A percentile compares a stretch with the other conserved stretches of the same genome.
Evolutionary conservation across 2,329 filamentous ascomycete genomes (phyloP).

Genomic region (Trichoderma afroharzianum): DNA sequence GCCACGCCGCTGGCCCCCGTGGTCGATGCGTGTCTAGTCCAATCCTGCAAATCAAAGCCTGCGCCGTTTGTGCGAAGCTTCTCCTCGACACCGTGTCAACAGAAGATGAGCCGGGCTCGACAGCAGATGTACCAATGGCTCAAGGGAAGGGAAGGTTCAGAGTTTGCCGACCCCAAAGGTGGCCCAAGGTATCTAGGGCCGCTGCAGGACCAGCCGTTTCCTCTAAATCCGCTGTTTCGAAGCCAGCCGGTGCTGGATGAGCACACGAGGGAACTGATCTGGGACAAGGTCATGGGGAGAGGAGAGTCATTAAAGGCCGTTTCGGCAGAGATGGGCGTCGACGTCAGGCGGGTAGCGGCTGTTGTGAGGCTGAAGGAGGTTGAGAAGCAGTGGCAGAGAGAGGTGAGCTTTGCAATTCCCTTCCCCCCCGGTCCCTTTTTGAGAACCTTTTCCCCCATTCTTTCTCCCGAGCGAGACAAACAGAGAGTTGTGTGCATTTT

Average conservation of each 20-base stretch:
- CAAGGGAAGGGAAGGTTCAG: constrained; percentile 25
- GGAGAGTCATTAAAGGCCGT: constrained; percentile 71
- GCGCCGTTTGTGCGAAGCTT: constrained; percentile 32
- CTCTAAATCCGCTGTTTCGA: constrained; percentile 66
- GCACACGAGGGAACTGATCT: constrained; percentile 68
- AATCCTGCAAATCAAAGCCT: constrained; percentile 17
- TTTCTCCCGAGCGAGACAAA: constrained; percentile 14
- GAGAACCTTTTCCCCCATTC: neutral
- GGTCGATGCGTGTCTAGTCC: constrained; percentile 25
- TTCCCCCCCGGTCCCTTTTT: neutral
- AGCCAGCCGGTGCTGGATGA: constrained; percentile 74
- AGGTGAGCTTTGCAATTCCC: constrained; percentile 56
- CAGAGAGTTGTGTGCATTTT: constrained; percentile 15
- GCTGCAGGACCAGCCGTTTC: constrained; percentile 59
- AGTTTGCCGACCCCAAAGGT: constrained; percentile 25
- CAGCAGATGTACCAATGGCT: constrained; percentile 40
- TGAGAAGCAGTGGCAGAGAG: constrained; percentile 70
- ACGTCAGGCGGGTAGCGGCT: constrained; percentile 79
- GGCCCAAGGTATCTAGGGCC: constrained; percentile 38
- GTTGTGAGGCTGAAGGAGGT: constrained; percentile 82
- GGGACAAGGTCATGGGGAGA: constrained; percentile 60
- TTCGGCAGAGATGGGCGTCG: constrained; percentile 72
- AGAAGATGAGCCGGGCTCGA: constrained; percentile 37
- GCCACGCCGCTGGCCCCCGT: constrained; percentile 31
- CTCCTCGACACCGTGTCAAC: constrained; percentile 37